These are phyloP conservation scores for Silene conica DNA, from an alignment of 148 eudicot species.

Conservation along the genomic window DNA sequence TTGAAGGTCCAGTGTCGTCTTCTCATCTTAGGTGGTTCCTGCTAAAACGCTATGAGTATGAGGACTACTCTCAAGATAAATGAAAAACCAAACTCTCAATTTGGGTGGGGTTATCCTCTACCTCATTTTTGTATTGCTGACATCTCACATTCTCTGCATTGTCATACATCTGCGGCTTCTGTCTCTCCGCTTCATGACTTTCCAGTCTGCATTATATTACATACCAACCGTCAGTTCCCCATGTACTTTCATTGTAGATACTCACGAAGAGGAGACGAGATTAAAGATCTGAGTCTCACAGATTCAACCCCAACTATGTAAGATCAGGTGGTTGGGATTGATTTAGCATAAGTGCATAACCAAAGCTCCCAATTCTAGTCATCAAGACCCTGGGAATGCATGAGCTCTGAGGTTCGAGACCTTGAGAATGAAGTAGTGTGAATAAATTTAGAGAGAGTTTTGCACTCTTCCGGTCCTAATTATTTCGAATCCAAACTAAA, in stretches of 20 bases:
- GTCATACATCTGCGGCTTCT: slow-evolving; percentile 14
- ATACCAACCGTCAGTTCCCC: slow-evolving; percentile 7
- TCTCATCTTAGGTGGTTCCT: slow-evolving; percentile 14
- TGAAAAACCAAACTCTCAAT: slow-evolving; percentile 14
- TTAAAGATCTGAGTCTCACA: neutral
- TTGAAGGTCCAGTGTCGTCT: slow-evolving; percentile 18
- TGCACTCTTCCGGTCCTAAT: neutral
- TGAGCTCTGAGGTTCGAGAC: too few species aligned
- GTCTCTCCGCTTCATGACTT: slow-evolving; percentile 16
- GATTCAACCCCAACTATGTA: neutral
- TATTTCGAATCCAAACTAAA: neutral
- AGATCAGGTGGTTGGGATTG: neutral
- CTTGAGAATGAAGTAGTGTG: too few species aligned
- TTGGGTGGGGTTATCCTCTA: slow-evolving; percentile 13
- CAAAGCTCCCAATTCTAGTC: neutral
- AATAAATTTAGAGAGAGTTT: too few species aligned
- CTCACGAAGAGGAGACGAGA: neutral
- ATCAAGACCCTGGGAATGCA: neutral
- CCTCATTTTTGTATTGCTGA: slow-evolving; percentile 12
- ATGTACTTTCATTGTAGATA: neutral
- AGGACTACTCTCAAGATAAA: slow-evolving; percentile 29
- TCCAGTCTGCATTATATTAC: slow-evolving; percentile 27
- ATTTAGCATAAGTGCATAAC: neutral
- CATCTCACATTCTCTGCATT: slow-evolving; percentile 24
- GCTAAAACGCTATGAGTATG: slow-evolving; percentile 23